Conservation (phyloP, 805 yeast genomes). For the Blastobotrys americana region DNA sequence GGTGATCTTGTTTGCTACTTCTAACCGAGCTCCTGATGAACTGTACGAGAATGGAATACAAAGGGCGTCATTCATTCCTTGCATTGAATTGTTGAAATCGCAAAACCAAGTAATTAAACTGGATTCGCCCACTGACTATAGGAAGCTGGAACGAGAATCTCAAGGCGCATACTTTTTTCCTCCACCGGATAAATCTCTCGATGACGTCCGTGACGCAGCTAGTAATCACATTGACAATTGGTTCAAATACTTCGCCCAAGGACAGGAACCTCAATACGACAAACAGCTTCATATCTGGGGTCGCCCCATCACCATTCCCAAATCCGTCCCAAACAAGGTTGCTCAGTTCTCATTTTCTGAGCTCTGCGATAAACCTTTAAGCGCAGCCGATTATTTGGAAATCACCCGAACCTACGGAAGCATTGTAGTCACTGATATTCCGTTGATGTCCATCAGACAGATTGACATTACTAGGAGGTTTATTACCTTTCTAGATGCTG, state of each 20-base stretch:
- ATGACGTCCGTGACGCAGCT: constrained; percentile 46
- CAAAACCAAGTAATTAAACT: constrained; percentile 71
- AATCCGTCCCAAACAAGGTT: constrained; percentile 66
- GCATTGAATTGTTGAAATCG: constrained; percentile 69
- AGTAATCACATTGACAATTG: constrained; percentile 61
- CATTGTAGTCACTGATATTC: constrained; percentile 88
- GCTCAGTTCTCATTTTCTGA: constrained; percentile 86
- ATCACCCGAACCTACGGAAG: constrained; percentile 69
- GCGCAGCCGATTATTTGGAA: constrained; percentile 91
- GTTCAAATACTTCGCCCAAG: constrained; percentile 73
- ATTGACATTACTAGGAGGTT: constrained; percentile 85
- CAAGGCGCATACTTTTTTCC: constrained; percentile 76
- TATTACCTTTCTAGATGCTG: constrained; percentile 92
- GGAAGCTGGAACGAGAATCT: constrained; percentile 78
- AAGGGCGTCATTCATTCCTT: constrained; percentile 84
- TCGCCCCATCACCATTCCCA: constrained; percentile 67
- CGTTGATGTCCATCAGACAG: constrained; percentile 66
- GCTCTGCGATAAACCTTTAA: constrained; percentile 77
- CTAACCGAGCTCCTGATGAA: constrained; percentile 92
- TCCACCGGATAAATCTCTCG: constrained; percentile 49
- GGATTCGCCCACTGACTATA: constrained; percentile 89
- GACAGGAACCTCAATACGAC: constrained; percentile 31
- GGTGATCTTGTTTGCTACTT: constrained; percentile 82
- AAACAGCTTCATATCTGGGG: constrained; percentile 70
- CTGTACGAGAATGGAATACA: constrained; percentile 91